Evolutionary conservation across 352 stramenopile species (phyloP).

Genomic region (Phytophthora quininea): DNA sequence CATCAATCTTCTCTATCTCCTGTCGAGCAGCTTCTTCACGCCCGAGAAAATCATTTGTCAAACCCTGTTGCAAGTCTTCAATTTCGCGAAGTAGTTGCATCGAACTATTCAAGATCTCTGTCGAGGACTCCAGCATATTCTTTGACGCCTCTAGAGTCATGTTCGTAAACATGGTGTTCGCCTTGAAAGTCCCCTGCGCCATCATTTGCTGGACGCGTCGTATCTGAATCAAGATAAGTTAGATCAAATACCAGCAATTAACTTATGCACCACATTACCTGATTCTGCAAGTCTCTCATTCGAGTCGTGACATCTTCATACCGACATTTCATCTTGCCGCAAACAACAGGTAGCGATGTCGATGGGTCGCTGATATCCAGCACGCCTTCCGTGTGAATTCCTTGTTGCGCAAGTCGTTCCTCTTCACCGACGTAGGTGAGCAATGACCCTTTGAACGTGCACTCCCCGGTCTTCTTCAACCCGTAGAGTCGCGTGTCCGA

Average conservation of each 20-base stretch:
- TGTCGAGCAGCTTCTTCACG: conserved; percentile 33
- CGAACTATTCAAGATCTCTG: conserved; percentile 61
- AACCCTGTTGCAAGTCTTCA: conserved; percentile 43
- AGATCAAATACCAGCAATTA: conserved; percentile 1
- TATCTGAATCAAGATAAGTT: conserved; percentile 22
- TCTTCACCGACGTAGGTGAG: conserved; percentile 51
- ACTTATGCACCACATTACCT: conserved; percentile 34
- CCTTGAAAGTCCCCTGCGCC: conserved; percentile 14
- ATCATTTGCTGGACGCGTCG: conserved; percentile 35
- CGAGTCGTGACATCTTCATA: conserved; percentile 58
- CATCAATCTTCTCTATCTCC: conserved; percentile 30
- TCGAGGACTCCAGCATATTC: conserved; percentile 59
- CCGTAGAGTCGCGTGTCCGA: conserved; percentile 50
- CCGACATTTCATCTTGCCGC: conserved; percentile 74
- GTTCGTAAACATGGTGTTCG: conserved; percentile 47
- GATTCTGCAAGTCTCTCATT: conserved; percentile 52
- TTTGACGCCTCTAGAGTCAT: conserved; percentile 61
- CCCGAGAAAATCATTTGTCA: conserved; percentile 28
- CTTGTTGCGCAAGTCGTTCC: conserved; percentile 43
- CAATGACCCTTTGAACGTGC: conserved; percentile 58
- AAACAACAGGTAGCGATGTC: conserved; percentile 64
- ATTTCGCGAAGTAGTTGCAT: conserved; percentile 60
- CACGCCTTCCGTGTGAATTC: conserved; percentile 72
- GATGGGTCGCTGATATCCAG: conserved; percentile 66
- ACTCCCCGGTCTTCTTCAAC: conserved; percentile 63